phyloP scores from a whole-genome alignment of 805 yeast species.

The Middelhovenomyces tepae region DNA sequence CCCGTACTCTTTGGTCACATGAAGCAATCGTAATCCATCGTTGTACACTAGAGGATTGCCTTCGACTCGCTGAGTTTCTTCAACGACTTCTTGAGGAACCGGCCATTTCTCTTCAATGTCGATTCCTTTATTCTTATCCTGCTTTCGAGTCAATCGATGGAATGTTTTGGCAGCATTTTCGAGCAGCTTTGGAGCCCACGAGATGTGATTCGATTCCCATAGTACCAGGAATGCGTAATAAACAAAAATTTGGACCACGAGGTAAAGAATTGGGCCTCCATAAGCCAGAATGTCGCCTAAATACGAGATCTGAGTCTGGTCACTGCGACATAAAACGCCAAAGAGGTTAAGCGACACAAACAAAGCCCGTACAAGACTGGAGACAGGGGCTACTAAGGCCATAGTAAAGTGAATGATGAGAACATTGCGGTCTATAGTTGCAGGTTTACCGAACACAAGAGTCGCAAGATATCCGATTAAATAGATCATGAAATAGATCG shows the following conservation, averaged over 20 bases:
- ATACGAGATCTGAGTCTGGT: slow-evolving; percentile 10
- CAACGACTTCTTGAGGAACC: slow-evolving; percentile 18
- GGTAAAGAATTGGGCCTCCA: slow-evolving; percentile 29
- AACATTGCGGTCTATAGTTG: slow-evolving; percentile 18
- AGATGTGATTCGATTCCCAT: too few relatives aligned
- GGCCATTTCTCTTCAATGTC: slow-evolving; percentile 12
- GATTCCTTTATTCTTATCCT: slow-evolving; percentile 6
- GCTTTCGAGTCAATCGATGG: too few relatives aligned
- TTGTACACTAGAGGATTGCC: slow-evolving; percentile 12
- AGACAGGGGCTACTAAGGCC: slow-evolving; percentile 24
- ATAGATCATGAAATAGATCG: slow-evolving; percentile 25
- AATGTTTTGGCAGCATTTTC: too few relatives aligned
- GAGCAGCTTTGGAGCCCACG: too few relatives aligned
- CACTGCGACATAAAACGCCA: slow-evolving; percentile 24
- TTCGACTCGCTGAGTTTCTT: slow-evolving; percentile 21
- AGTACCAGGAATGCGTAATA: slow-evolving; percentile 21
- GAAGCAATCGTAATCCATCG: slow-evolving; percentile 24
- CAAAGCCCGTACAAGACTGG: slow-evolving; percentile 22
- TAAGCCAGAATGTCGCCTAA: slow-evolving; percentile 25
- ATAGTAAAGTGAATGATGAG: slow-evolving; percentile 24
- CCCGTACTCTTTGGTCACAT: slow-evolving; percentile 23
- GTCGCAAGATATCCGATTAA: slow-evolving; percentile 25
- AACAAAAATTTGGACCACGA: slow-evolving; percentile 21
- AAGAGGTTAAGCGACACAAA: slow-evolving; percentile 27
- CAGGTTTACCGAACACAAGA: slow-evolving; percentile 24